Percentiles rank a stretch among this genome's conserved stretches.
These are phyloP conservation scores for Fraxinus nigra DNA, from an alignment of 305 asterid genomes.

Conservation along the genomic window DNA sequence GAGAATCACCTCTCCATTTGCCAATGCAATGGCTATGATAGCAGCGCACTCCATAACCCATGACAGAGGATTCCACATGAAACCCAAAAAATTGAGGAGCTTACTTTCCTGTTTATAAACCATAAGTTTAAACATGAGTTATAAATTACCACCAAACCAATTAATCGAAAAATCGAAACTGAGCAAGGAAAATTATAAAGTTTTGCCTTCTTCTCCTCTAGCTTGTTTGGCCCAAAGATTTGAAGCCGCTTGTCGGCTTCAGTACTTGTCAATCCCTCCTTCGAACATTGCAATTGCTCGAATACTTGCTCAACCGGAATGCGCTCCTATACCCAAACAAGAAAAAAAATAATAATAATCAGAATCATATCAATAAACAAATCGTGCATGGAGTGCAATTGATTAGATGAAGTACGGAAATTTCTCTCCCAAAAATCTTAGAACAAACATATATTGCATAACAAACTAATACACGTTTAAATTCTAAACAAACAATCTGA, in stretches of 20 bases:
- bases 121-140: neutral
- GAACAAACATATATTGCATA: neutral
- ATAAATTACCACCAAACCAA: neutral
- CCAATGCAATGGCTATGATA: conserved; percentile 57
- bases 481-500: neutral
- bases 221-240: conserved; percentile 35
- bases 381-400: neutral
- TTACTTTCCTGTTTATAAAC: conserved; percentile 40
- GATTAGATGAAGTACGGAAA: neutral
- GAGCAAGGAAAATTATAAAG: neutral
- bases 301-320: conserved; percentile 40
- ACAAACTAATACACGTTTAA: neutral
- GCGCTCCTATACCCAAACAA: conserved; percentile 25
- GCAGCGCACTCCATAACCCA: conserved; percentile 85
- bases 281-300: conserved; percentile 32
- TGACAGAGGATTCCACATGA: conserved; percentile 78
- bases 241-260: conserved; percentile 33
- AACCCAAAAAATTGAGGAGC: conserved; percentile 59
- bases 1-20: conserved; percentile 36
- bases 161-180: neutral
- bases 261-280: conserved; percentile 38
- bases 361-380: neutral
- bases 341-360: neutral
- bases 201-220: conserved; percentile 37
- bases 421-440: neutral